Conservation (phyloP, 768 basidiomycete species). For the Dioszegia aurantiaca region DNA sequence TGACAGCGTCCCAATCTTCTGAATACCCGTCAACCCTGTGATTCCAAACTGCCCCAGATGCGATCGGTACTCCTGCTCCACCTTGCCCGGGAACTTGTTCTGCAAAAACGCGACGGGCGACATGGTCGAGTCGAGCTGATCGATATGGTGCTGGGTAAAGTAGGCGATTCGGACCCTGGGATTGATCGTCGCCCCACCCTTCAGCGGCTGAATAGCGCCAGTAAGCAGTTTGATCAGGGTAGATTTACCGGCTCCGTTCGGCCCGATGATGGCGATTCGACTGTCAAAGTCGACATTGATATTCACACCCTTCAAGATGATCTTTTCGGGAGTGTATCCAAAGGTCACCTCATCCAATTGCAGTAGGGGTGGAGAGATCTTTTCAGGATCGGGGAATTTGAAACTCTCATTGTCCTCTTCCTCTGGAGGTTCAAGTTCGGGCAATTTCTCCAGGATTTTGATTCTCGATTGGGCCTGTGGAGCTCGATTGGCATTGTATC, state of each 20-base stretch:
- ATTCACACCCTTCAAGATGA: constrained; percentile 73
- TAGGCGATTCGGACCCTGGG: constrained; percentile 71
- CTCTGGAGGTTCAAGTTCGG: constrained; percentile 88
- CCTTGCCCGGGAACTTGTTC: constrained; percentile 85
- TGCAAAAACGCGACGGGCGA: constrained; percentile 93
- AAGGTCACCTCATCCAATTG: constrained; percentile 89
- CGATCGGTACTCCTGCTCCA: constrained; percentile 90
- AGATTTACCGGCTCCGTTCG: constrained; percentile 94
- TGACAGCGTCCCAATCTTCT: constrained; percentile 83
- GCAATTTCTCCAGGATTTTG: constrained; percentile 79
- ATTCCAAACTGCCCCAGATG: constrained; percentile 98
- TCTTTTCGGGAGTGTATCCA: constrained; percentile 74
- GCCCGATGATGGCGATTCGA: constrained; percentile 79
- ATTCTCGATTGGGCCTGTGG: constrained; percentile 79
- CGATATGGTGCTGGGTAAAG: constrained; percentile 71
- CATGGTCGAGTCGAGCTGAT: constrained; percentile 75
- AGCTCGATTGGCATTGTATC: constrained; percentile 94
- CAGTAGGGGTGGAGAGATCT: constrained; percentile 90
- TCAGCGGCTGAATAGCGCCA: constrained; percentile 69
- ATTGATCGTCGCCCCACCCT: constrained; percentile 82
- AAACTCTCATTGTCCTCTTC: constrained; percentile 73
- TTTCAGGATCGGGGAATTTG: constrained; percentile 95
- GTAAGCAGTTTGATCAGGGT: constrained; percentile 94
- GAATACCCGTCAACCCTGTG: constrained; percentile 83
- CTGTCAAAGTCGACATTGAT: constrained; percentile 94